Conservation (phyloP, 2,329 filamentous ascomycete species). For the Bipolaris cookei region DNA sequence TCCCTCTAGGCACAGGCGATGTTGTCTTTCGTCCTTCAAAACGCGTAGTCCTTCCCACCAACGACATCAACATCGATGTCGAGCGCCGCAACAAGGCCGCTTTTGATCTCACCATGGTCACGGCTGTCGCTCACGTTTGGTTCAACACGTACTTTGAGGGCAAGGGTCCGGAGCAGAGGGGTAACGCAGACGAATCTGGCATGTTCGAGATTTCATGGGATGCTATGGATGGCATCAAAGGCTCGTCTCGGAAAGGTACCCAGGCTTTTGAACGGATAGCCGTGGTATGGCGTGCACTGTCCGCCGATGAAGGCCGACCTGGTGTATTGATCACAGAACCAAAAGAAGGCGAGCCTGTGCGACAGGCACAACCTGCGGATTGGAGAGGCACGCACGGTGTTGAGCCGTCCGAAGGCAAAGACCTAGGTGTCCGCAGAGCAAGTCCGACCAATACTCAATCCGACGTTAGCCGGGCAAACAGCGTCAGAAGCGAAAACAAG, state of each 20-base stretch:
- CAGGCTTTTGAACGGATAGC: constrained; percentile 80
- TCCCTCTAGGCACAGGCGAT: constrained; percentile 66
- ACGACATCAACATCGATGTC: constrained; percentile 88
- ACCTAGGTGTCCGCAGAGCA: constrained; percentile 71
- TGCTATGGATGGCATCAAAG: constrained; percentile 92
- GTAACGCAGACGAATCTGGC: constrained; percentile 70
- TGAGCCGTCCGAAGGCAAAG: constrained; percentile 61
- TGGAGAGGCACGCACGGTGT: constrained; percentile 68
- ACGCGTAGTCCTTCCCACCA: constrained; percentile 74
- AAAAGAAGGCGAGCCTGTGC: constrained; percentile 69
- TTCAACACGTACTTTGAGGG: constrained; percentile 96
- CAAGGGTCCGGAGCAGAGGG: constrained; percentile 70
- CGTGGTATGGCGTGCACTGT: constrained; percentile 76
- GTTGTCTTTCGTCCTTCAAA: constrained; percentile 77
- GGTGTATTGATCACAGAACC: constrained; percentile 68
- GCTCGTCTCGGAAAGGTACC: constrained; percentile 80
- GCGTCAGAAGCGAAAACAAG: constrained; percentile 59
- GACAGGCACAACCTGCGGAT: constrained; percentile 72
- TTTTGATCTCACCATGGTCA: constrained; percentile 84
- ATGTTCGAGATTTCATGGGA: constrained; percentile 76
- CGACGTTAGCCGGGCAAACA: constrained; percentile 75
- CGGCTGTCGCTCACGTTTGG: constrained; percentile 93
- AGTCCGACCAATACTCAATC: constrained; percentile 65
- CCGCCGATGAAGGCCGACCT: constrained; percentile 38
- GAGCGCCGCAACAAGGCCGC: constrained; percentile 82